These are phyloP conservation scores for Verticillium nonalfalfae DNA, from an alignment of 2,329 filamentous ascomycete species.

Conservation along the genomic window DNA sequence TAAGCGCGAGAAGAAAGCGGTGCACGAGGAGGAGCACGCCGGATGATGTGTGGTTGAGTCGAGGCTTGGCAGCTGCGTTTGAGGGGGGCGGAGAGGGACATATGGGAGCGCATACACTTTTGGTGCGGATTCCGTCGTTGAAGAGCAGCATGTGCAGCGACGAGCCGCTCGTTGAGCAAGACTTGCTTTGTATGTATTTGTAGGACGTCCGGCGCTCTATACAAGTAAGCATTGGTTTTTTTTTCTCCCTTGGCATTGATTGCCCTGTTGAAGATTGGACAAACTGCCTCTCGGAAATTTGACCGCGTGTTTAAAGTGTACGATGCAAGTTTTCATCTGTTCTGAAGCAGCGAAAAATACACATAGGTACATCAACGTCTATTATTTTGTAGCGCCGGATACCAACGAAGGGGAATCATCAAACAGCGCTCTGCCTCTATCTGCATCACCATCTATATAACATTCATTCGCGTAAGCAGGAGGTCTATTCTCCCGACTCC, in stretches of 20 bases:
- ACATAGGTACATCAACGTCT: not conserved
- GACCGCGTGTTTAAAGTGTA: too few species aligned
- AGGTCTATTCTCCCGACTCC: too few species aligned
- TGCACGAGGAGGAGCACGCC: not conserved
- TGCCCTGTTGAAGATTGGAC: not conserved
- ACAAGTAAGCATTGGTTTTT: not conserved
- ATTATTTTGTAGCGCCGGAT: not conserved
- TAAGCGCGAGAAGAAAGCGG: constrained; percentile 29
- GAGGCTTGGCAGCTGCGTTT: not conserved
- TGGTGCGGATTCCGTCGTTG: not conserved
- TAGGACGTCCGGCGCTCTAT: not conserved
- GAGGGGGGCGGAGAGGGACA: not conserved
- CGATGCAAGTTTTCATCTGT: too few species aligned
- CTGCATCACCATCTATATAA: not conserved
- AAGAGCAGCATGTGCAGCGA: not conserved
- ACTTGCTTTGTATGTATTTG: not conserved
- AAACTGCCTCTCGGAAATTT: not conserved
- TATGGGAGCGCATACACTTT: not conserved
- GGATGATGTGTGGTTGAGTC: not conserved
- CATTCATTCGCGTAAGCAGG: too few species aligned
- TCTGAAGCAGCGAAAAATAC: not conserved
- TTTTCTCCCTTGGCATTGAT: not conserved
- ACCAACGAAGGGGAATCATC: not conserved
- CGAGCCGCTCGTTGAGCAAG: not conserved
- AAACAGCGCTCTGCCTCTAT: not conserved